A percentile compares a stretch with the other conserved stretches of the same genome.
These are phyloP conservation scores for Podospora pseudopauciseta DNA, from an alignment of 495 filamentous ascomycete species.

Conservation along the genomic window DNA sequence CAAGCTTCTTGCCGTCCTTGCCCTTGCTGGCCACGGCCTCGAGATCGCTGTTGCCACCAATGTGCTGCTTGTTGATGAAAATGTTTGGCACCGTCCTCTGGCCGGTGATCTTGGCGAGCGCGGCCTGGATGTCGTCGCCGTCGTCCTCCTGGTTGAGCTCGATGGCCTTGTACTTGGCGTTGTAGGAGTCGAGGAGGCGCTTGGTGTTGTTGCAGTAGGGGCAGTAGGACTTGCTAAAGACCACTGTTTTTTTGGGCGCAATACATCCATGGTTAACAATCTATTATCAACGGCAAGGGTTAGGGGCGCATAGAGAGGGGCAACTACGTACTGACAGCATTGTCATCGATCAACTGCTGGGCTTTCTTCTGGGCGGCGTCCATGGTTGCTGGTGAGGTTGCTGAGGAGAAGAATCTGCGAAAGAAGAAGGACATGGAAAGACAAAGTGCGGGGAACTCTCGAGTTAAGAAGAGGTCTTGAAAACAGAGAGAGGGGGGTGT, in stretches of 20 bases:
- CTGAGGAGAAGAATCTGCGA: slow-evolving; percentile 67
- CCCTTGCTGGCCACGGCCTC: slow-evolving; percentile 49
- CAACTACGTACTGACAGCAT: slow-evolving; percentile 70
- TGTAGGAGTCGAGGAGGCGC: slow-evolving; percentile 59
- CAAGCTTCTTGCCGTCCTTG: slow-evolving; percentile 40
- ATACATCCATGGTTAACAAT: neutral
- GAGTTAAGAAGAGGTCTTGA: slow-evolving; percentile 18
- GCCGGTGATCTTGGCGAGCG: slow-evolving; percentile 71
- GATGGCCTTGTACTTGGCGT: slow-evolving; percentile 68
- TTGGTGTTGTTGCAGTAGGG: slow-evolving; percentile 89
- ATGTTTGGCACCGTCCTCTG: slow-evolving; percentile 94
- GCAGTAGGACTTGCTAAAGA: slow-evolving; percentile 96
- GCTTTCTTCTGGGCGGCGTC: slow-evolving; percentile 84
- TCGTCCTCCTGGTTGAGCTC: slow-evolving; percentile 87
- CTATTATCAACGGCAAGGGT: neutral
- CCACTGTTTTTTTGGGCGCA: slow-evolving; percentile 48
- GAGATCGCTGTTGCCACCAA: slow-evolving; percentile 94
- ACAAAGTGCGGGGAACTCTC: neutral
- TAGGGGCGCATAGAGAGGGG: neutral
- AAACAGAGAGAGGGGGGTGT: slow-evolving; percentile 10
- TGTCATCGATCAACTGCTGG: slow-evolving; percentile 83
- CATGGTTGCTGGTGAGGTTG: slow-evolving; percentile 62
- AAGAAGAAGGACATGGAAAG: slow-evolving; percentile 74
- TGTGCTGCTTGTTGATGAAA: slow-evolving; percentile 85
- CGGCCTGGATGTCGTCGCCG: slow-evolving; percentile 76